Evolutionary conservation across 148 eudicot genomes (phyloP), one percentile per base, ranked within the genome.

Genomic region (Amaranthus palmeri): DNA sequence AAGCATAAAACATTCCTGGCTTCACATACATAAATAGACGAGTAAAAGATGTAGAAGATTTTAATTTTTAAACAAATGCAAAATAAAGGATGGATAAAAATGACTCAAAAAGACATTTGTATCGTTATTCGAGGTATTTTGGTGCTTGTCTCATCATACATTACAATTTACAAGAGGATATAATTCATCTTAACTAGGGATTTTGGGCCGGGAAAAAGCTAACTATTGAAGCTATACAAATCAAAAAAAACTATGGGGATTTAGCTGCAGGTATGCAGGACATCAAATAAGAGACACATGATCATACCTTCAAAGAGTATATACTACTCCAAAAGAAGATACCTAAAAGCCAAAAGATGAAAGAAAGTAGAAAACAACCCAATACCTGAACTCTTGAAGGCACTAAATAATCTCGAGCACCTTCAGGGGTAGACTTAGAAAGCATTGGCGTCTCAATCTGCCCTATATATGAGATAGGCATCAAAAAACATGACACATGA

Each of bases 391-490:
- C 85, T 85, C 98, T 88, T 68, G 97, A 95, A 71, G 98, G 98
- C 72, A 95, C 98, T 81, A 95, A 80, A 88, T 87, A 95, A 86
- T 95, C 98, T 48, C 98, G 90, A 75, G 98, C 98, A 79, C 98
- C 98, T 83, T 95, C 98, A 60, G 98, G 98, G 78, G 97, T 95
- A 45, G 98, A 95, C 77, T 96, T 89, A 76, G 91, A 89, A 56
- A 95, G 97, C 80, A 95, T 84, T 81, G 98, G 98, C 69, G 98
- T 95, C 91, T 95, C 98, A 78, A 95, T 91, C 98, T 91, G 91
- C 97, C 91, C 91, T 88, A 80, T 80, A 88, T 84, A 84, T 86
- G 85, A 69, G 73, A 75, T 12, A 78, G 76, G 77, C 64, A 84
- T 80, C 82, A 80, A 83, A 71, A 77, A 60, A 69, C 44, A 70